Conservation (phyloP, 139 green algal genomes). For the Tetraselmis striata region DNA sequence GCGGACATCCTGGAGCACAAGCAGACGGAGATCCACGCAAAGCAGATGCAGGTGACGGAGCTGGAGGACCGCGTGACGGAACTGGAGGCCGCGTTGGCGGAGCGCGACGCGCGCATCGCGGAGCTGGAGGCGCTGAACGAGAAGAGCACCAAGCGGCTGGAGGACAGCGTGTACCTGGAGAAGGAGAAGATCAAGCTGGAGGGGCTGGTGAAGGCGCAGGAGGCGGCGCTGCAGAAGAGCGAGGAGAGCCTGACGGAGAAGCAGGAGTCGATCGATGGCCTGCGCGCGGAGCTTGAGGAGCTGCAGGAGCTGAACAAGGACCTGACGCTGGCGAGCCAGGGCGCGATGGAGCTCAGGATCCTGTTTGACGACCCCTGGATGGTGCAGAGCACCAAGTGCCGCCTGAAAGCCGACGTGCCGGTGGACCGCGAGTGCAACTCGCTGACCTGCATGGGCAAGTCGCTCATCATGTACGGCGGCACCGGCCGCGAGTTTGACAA, state of each 20-base stretch:
- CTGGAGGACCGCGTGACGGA: background rate
- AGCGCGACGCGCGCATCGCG: background rate
- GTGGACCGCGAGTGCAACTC: background rate
- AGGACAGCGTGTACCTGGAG: conserved; percentile 6
- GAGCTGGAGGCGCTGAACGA: background rate
- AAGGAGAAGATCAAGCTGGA: conserved; percentile 1
- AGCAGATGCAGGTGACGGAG: conserved; percentile 2
- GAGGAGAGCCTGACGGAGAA: background rate
- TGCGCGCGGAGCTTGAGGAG: background rate
- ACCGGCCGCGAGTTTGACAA: background rate
- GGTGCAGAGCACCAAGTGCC: background rate
- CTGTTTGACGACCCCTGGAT: background rate
- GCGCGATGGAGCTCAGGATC: background rate
- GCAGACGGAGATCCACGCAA: conserved; percentile 9
- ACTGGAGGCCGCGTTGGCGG: background rate
- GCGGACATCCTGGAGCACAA: conserved; percentile 14
- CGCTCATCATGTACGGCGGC: background rate
- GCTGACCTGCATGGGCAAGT: background rate
- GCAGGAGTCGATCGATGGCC: background rate
- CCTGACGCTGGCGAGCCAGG: background rate
- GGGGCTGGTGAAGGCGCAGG: background rate
- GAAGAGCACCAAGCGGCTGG: background rate
- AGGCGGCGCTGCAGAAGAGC: background rate
- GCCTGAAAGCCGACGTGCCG: background rate
- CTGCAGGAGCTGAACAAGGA: background rate